Conservation (phyloP, 345 rosid species). For the Bruguiera parviflora region DNA sequence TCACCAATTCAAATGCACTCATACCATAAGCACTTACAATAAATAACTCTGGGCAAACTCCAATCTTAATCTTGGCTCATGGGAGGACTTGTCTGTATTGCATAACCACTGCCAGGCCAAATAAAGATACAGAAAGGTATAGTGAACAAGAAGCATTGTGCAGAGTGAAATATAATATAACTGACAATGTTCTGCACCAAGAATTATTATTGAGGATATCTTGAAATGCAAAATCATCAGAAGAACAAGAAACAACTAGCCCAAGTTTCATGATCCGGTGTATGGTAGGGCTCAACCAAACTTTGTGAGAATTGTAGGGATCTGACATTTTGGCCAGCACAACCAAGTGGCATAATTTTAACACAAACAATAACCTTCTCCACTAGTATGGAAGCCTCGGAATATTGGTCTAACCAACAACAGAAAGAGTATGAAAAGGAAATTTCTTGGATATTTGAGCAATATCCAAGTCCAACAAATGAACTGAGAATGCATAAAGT, state of each 20-base stretch:
- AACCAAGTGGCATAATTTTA: too few relatives aligned
- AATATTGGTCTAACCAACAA: too few relatives aligned
- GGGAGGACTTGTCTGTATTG: conserved; percentile 77
- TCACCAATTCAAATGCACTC: too few relatives aligned
- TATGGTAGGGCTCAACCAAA: background rate
- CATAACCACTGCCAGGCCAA: conserved; percentile 71
- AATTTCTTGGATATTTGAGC: too few relatives aligned
- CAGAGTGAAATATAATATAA: background rate
- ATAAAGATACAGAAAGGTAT: background rate
- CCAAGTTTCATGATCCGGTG: background rate
- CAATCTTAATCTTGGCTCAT: conserved; percentile 77
- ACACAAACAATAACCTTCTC: too few relatives aligned
- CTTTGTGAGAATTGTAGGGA: too few relatives aligned
- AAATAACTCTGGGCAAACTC: conserved; percentile 47
- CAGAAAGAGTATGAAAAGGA: background rate
- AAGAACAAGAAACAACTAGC: background rate
- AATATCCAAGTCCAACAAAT: background rate
- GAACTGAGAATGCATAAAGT: background rate
- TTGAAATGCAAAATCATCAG: background rate
- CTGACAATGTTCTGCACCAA: too few relatives aligned
- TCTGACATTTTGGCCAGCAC: too few relatives aligned
- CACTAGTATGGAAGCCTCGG: too few relatives aligned
- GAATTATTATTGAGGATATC: too few relatives aligned
- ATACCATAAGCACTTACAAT: background rate
- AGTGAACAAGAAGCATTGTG: background rate